These are phyloP conservation scores for Aspergillus terreus DNA, from an alignment of 2,329 filamentous ascomycete species.

Conservation along the genomic window DNA sequence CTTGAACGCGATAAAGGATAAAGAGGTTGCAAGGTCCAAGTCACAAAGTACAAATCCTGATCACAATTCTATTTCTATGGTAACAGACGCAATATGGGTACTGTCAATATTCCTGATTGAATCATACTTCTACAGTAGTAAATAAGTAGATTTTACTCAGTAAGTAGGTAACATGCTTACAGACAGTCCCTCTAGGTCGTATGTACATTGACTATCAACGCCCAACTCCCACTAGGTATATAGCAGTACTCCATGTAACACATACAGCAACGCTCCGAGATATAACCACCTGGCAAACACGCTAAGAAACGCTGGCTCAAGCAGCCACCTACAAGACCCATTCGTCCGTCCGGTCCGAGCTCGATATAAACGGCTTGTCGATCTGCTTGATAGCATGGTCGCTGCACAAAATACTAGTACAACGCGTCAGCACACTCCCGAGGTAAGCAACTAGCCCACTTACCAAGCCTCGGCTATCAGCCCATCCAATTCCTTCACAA, in stretches of 20 bases:
- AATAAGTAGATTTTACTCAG: too few relatives aligned
- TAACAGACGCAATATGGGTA: too few relatives aligned
- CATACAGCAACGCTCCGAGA: neutral
- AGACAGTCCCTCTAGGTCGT: neutral
- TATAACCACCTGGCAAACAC: neutral
- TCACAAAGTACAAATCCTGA: neutral
- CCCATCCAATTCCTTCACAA: slow-evolving; percentile 86
- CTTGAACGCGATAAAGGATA: too few relatives aligned
- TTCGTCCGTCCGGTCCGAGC: slow-evolving; percentile 69
- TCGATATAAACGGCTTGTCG: slow-evolving; percentile 82
- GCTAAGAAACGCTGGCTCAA: neutral
- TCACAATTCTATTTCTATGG: too few relatives aligned
- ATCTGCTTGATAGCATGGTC: slow-evolving; percentile 93
- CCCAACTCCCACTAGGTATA: too few relatives aligned
- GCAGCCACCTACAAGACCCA: slow-evolving; percentile 61
- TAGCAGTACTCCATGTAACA: neutral
- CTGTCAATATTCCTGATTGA: too few relatives aligned
- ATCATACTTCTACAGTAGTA: too few relatives aligned
- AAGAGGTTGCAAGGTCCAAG: neutral
- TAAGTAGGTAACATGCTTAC: too few relatives aligned
- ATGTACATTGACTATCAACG: slow-evolving; percentile 1
- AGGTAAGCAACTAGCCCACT: slow-evolving; percentile 27
- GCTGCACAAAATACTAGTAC: slow-evolving; percentile 73
- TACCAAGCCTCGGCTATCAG: slow-evolving; percentile 87
- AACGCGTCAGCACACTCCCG: slow-evolving; percentile 18